phyloP scores from a whole-genome alignment of 306 rosid genomes.

The Cucurbita pepo region DNA sequence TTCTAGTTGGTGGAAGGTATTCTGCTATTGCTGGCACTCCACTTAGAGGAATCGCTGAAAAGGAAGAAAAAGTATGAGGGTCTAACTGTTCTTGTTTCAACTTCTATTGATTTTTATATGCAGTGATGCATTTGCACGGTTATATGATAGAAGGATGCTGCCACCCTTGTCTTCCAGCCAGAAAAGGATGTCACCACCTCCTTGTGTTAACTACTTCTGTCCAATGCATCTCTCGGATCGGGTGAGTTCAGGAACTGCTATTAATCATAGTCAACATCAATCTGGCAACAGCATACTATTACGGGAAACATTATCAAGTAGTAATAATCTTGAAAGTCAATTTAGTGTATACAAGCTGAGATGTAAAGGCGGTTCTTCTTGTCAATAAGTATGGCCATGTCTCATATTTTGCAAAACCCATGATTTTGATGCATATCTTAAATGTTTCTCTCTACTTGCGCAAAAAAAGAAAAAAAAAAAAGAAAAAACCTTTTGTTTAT shows the following conservation, averaged over 20 bases:
- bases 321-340: not conserved
- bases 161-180: constrained; percentile 63
- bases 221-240: constrained; percentile 96
- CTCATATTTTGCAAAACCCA: not conserved
- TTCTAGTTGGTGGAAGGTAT: constrained; percentile 97
- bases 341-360: not conserved
- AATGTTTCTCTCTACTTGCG: not conserved
- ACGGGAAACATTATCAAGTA: not conserved
- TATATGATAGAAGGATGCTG: constrained; percentile 95
- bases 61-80: not conserved
- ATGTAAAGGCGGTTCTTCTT: not conserved
- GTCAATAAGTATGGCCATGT: not conserved
- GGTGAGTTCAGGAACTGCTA: constrained; percentile 36
- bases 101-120: constrained; percentile 16
- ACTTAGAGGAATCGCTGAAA: not conserved
- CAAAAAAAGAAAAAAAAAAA: not conserved
- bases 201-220: constrained; percentile 86
- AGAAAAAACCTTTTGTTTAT: not conserved
- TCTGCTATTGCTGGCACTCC: constrained; percentile 8
- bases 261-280: not conserved
- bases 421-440: not conserved
- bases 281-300: not conserved
- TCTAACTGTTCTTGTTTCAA: not conserved
- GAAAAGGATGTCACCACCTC: constrained; percentile 70
- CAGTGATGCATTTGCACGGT: constrained; percentile 96